A percentile compares a stretch with the other conserved stretches of the same genome.
Conservation (phyloP, 2,329 filamentous ascomycete species). For the Acephala macrosclerotiorum region DNA sequence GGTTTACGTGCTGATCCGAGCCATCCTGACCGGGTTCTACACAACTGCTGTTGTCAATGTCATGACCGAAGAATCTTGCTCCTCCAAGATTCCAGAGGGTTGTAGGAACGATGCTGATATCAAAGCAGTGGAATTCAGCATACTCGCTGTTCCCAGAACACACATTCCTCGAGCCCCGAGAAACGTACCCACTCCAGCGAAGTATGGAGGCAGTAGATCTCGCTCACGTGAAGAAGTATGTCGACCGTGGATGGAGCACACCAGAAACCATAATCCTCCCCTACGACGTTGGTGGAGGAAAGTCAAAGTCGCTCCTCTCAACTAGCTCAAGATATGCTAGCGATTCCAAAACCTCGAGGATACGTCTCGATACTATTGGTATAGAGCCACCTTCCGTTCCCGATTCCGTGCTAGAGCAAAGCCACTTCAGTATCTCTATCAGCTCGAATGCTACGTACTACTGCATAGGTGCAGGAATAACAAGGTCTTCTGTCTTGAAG, state of each 20-base stretch:
- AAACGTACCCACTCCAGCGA: neutral
- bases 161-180: constrained; percentile 18
- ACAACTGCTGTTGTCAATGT: constrained; percentile 16
- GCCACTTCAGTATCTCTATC: neutral
- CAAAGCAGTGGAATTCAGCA: constrained; percentile 19
- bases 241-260: constrained; percentile 4
- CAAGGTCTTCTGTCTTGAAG: too few relatives aligned
- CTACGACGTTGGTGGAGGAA: neutral
- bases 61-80: neutral
- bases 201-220: neutral
- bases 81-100: neutral
- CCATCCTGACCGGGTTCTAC: constrained; percentile 18
- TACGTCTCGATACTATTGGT: constrained; percentile 7
- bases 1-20: too few relatives aligned
- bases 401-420: constrained; percentile 14
- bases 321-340: neutral
- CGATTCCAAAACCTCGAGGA: constrained; percentile 10
- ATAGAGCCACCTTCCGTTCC: constrained; percentile 10
- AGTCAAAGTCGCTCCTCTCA: neutral
- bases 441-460: too few relatives aligned
- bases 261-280: neutral
- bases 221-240: constrained; percentile 6
- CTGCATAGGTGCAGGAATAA: too few relatives aligned
- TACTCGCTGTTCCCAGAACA: constrained; percentile 21
- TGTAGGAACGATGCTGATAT: neutral